Base-by-base conservation (phyloP, 2,329 filamentous ascomycete genomes). In the Monilinia polystroma region DNA sequence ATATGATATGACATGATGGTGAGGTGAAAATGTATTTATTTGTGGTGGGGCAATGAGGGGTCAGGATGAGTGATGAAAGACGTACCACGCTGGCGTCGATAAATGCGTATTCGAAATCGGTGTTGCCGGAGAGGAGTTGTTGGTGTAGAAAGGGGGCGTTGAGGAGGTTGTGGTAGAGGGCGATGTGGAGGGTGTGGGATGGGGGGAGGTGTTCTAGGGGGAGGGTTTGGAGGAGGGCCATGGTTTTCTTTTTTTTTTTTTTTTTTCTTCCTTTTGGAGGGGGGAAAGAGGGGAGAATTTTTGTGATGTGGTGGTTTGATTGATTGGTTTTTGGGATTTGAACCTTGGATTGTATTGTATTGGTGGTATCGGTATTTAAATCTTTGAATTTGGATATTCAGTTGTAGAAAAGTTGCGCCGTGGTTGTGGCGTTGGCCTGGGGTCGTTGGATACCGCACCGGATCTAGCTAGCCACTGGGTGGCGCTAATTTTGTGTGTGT, bases 101-200 rank as follows among this genome's bases (percentile, higher is more conserved):
- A 72, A 99, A 90, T 45, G 93, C 93, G 81, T 98, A 98, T 78
- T 98, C 93, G 73, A 93, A 98, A 11, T 89, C 88, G 14, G 86
- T 75, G 76, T 98, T 97, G 63, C 91, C 90, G 7, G 87, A 84
- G n/a, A 98, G 82, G 6, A 99, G 86, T 79, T 97, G 93, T 72
- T 89, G 83, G 63, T 93, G 89, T 54, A 99, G 82, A 75, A 90
- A 93, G 0, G 85, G 79, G 14, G 92, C 85, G 77, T 99, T 99
- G 69, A 84, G 77, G 66, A 98, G 86, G 76, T 91, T 81, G 29
- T 82, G 84, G 80, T 95, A 97, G 43, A 97, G 80, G 54, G 87
- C 88, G 60, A 92, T 80, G 77, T 95, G 88, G 41, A 97, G 81
- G 8, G 85, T 83, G 76, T 92, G 82, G 38, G 82, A 81, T 8